These are phyloP conservation scores for Wickerhamomyces canadensis DNA, from an alignment of 805 yeast genomes.

Conservation along the genomic window DNA sequence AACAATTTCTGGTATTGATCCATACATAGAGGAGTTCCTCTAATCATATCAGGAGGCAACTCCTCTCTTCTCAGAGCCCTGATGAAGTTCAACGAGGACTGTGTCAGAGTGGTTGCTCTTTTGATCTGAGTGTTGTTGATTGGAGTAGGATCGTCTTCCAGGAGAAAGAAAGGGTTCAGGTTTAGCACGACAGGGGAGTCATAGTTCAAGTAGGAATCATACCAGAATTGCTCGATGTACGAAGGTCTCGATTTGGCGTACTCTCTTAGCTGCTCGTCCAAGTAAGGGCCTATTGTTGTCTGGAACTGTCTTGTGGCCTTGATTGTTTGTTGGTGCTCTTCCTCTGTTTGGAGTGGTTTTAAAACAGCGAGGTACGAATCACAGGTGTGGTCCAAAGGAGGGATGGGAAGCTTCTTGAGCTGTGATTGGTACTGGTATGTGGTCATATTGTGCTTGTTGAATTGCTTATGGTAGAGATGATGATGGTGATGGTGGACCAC, in stretches of 20 bases:
- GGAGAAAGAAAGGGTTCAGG: constrained; percentile 81
- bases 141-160: constrained; percentile 85
- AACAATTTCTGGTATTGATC: constrained; percentile 84
- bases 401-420: constrained; percentile 72
- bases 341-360: constrained; percentile 75
- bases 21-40: constrained; percentile 75
- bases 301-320: constrained; percentile 54
- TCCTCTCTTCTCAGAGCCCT: constrained; percentile 73
- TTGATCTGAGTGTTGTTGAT: constrained; percentile 49
- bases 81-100: constrained; percentile 73
- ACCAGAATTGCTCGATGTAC: constrained; percentile 93
- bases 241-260: constrained; percentile 64
- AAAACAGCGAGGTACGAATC: constrained; percentile 57
- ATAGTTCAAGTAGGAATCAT: constrained; percentile 79
- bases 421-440: constrained; percentile 59
- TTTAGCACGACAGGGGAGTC: constrained; percentile 91
- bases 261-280: constrained; percentile 57
- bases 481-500: too few relatives aligned
- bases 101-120: constrained; percentile 74
- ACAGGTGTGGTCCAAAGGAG: constrained; percentile 65
- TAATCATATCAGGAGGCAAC: constrained; percentile 62
- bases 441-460: constrained; percentile 8
- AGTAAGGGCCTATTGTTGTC: constrained; percentile 46
- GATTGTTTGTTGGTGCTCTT: constrained; percentile 58
- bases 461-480: too few relatives aligned